Base-by-base conservation (phyloP, 1,139 yeast species). In the Magnusiomyces ingens region DNA sequence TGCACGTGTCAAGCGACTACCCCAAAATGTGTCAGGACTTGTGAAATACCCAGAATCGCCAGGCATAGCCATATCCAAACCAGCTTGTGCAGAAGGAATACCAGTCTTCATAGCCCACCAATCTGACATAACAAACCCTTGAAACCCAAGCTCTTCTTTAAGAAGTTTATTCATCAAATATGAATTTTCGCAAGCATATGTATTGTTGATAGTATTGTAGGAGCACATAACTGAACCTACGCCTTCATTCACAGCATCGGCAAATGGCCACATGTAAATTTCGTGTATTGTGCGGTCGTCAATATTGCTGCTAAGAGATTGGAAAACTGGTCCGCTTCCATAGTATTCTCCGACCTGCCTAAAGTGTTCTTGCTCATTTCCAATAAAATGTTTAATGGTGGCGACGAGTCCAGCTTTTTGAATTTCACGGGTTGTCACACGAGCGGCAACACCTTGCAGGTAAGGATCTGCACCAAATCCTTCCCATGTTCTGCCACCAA, bases 11-110 rank as follows among this genome's bases (percentile, higher is more conserved):
- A 82, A 69, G 43, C 78, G 68, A 1, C 82, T 78, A 0, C 85
- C 86, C 81, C 82, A 80, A 56, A 72, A 75, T 0, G 84, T 77
- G 10, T 19, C 51, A 8, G 48, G 48, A 19, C 79, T 81, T 77
- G 54, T 76, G 77, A 57, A 74, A 74, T 29, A 29, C n/a, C 15
- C 29, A 1, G 76, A 70, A 55, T 79, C 82, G 32, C 85, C 85
- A 0, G 87, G 87, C 86, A 82, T 81, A 4, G 78, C 72, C 84
- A 82, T 80, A 67, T 82, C 87, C 45, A 80, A 67, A 1, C 88
- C 88, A 1, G 85, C 76, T 32, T 79, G 67, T 0, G 80, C 81
- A 0, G 84, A 74, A 52, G 74, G 73, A 4, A 81, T 79, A 8
- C 86, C 86, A 17, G 78, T 66, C 58, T 78, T 81, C 37, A 57